phyloP scores from a whole-genome alignment of 495 filamentous ascomycete genomes.

The Darksidea phi region DNA sequence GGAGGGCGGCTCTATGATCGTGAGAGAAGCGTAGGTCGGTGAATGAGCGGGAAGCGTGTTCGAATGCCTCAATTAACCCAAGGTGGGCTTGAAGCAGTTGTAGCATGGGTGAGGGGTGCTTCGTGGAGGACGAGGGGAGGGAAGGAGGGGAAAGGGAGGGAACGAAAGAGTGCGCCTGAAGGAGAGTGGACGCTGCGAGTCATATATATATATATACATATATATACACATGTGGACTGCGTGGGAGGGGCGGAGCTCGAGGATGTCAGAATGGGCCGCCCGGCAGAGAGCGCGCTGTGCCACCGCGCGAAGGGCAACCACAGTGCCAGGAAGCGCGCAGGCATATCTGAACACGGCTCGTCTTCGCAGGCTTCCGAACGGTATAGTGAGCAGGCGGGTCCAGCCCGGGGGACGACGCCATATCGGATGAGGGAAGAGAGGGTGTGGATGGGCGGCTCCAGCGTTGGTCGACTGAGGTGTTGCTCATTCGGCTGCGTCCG shows the following conservation, averaged over 20 bases:
- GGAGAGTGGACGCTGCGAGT: constrained; percentile 2
- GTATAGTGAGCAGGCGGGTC: constrained; percentile 1
- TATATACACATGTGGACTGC: not conserved
- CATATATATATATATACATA: not conserved
- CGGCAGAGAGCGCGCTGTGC: constrained; percentile 5
- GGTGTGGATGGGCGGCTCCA: constrained; percentile 8
- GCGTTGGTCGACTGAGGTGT: constrained; percentile 6
- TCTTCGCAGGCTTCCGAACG: constrained; percentile 2
- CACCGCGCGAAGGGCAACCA: constrained; percentile 6
- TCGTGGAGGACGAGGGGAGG: too few relatives aligned
- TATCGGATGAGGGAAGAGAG: constrained; percentile 12
- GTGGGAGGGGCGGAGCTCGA: constrained; percentile 8
- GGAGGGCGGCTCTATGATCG: too few relatives aligned
- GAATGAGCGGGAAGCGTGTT: too few relatives aligned
- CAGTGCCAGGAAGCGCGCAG: constrained; percentile 8
- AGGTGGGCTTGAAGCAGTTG: too few relatives aligned
- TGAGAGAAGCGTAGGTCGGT: too few relatives aligned
- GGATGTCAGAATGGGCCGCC: constrained; percentile 1
- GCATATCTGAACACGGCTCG: constrained; percentile 3
- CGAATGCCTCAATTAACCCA: too few relatives aligned
- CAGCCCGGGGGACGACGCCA: constrained; percentile 10
- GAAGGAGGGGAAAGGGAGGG: not conserved
- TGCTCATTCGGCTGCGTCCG: too few relatives aligned
- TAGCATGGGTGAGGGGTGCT: too few relatives aligned
- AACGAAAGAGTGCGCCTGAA: constrained; percentile 2